A percentile compares a stretch with the other conserved stretches of the same genome.
Evolutionary conservation across 1,284 basidiomycete species (phyloP).

Genomic region (Ceratobasidium theobromae): DNA sequence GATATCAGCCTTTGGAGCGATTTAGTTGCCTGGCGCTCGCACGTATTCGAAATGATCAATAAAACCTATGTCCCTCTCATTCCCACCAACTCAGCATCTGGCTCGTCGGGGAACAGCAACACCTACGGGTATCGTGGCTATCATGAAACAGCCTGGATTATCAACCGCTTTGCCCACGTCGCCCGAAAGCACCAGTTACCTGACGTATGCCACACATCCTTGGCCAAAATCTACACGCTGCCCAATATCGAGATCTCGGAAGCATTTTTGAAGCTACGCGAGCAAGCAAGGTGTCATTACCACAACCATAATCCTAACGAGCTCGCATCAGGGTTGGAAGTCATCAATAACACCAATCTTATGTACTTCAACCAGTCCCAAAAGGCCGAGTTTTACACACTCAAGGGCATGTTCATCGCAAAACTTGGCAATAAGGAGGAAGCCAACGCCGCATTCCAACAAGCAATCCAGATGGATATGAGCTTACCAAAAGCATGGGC

Average conservation of each 20-base stretch:
- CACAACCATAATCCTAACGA: conserved; percentile 93
- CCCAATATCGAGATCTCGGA: conserved; percentile 99
- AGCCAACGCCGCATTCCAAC: conserved; percentile 89
- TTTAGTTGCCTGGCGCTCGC: conserved; percentile 96
- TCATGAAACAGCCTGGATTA: conserved; percentile 99
- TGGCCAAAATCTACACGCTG: conserved; percentile 97
- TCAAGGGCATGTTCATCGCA: conserved; percentile 99
- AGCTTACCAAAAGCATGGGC: conserved; percentile 96
- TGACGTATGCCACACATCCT: conserved; percentile 92
- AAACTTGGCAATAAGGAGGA: conserved; percentile 86
- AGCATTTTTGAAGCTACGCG: conserved; percentile 97
- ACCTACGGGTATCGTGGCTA: conserved; percentile 98
- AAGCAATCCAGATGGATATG: conserved; percentile 96
- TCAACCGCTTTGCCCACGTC: conserved; percentile 99
- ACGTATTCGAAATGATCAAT: conserved; percentile 89
- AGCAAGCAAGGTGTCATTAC: conserved; percentile 99
- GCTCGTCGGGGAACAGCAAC: conserved; percentile 60
- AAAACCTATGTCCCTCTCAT: conserved; percentile 95
- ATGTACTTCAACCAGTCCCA: conserved; percentile 96
- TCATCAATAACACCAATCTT: conserved; percentile 99
- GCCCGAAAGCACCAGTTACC: conserved; percentile 95
- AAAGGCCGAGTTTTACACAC: conserved; percentile 99
- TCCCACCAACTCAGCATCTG: conserved; percentile 49
- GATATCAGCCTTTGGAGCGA: conserved; percentile 99
- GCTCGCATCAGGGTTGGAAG: conserved; percentile 90